phyloP scores from a whole-genome alignment of 2,329 filamentous ascomycete genomes.

The Neoascochyta sp. region DNA sequence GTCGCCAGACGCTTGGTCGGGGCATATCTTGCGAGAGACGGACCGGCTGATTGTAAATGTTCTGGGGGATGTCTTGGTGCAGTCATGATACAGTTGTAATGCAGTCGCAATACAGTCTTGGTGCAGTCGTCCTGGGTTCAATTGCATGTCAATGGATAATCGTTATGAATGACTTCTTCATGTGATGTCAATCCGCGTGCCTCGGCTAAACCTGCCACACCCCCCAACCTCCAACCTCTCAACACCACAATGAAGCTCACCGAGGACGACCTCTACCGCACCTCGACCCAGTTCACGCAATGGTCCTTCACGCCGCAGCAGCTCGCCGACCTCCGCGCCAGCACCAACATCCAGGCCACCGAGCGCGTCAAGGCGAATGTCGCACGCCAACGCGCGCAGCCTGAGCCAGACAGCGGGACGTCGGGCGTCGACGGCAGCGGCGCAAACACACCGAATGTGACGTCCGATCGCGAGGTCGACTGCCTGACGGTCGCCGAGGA shows the following conservation, averaged over 20 bases:
- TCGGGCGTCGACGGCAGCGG: slow-evolving; percentile 34
- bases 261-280: slow-evolving; percentile 87
- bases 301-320: slow-evolving; percentile 85
- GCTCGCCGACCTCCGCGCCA: slow-evolving; percentile 66
- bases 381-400: slow-evolving; percentile 45
- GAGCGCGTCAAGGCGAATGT: slow-evolving; percentile 61
- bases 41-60: too few species aligned
- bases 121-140: too few species aligned
- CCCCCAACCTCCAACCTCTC: too few species aligned
- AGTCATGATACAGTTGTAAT: too few species aligned
- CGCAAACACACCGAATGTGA: slow-evolving; percentile 23
- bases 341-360: slow-evolving; percentile 76
- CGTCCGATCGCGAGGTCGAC: slow-evolving; percentile 56
- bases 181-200: too few species aligned
- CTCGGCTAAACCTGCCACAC: too few species aligned
- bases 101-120: too few species aligned
- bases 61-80: too few species aligned
- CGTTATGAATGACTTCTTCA: too few species aligned
- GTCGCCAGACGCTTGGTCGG: too few species aligned
- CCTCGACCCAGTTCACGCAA: slow-evolving; percentile 82
- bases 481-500: slow-evolving; percentile 84
- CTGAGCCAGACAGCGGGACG: slow-evolving; percentile 24
- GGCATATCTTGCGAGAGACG: too few species aligned
- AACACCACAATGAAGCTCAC: slow-evolving; percentile 56
- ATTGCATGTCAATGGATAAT: too few species aligned